A percentile compares a stretch with the other conserved stretches of the same genome.
Evolutionary conservation across 768 basidiomycete species (phyloP).

Genomic region (Podaxis sp.): DNA sequence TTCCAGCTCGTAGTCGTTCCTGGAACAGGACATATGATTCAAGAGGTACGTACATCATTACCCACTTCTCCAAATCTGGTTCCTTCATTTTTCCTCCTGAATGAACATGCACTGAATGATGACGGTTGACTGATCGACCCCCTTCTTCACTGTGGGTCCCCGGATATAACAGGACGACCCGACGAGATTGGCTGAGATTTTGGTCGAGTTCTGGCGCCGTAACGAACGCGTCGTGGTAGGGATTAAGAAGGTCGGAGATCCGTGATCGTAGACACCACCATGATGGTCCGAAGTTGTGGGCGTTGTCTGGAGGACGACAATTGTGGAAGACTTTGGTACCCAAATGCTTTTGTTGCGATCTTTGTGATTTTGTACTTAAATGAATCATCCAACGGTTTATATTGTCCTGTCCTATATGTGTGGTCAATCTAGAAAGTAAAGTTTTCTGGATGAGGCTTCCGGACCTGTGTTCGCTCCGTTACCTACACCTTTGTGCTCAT

Average conservation of each 20-base stretch:
- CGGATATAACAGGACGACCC: slow-evolving; percentile 73
- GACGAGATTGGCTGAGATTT: slow-evolving; percentile 65
- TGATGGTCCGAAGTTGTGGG: background rate
- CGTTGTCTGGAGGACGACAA: background rate
- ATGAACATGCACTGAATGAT: background rate
- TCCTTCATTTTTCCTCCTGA: background rate
- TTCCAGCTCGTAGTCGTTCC: slow-evolving; percentile 90
- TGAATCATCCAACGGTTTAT: background rate
- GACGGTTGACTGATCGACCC: background rate
- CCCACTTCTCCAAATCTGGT: background rate
- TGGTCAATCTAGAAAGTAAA: background rate
- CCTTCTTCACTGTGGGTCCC: background rate
- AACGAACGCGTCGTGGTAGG: slow-evolving; percentile 71
- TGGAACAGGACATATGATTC: slow-evolving; percentile 89
- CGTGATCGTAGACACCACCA: slow-evolving; percentile 15
- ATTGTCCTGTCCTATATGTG: background rate
- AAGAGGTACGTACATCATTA: slow-evolving; percentile 61
- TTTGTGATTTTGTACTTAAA: background rate
- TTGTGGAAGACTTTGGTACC: background rate
- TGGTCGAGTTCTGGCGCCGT: slow-evolving; percentile 88
- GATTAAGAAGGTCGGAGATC: slow-evolving; percentile 54
- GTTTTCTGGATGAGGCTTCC: background rate
- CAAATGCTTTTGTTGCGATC: background rate
- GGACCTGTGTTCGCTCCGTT: background rate
- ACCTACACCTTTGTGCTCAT: background rate